A percentile compares a stretch with the other conserved stretches of the same genome.
These are phyloP conservation scores for Staphylotrichum longicolle DNA, from an alignment of 495 filamentous ascomycete genomes.

Conservation along the genomic window DNA sequence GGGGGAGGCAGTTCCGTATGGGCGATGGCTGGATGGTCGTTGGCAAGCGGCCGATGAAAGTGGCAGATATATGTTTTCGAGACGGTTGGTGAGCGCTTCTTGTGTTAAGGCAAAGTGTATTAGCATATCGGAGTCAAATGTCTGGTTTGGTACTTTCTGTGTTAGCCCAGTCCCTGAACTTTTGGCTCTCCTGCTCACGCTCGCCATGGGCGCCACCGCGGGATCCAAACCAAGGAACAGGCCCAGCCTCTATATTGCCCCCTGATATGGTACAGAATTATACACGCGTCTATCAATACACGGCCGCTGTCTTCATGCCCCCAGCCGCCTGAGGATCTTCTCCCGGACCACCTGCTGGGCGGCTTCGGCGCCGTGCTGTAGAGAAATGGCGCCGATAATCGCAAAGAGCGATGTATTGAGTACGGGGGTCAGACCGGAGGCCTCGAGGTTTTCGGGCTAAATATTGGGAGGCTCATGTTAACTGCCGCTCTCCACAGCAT, in stretches of 20 bases:
- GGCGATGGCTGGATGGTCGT: constrained; percentile 32
- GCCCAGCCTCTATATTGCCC: constrained; percentile 20
- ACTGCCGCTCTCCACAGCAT: background rate
- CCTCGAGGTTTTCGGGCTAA: constrained; percentile 67
- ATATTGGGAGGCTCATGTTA: constrained; percentile 13
- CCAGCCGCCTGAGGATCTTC: constrained; percentile 60
- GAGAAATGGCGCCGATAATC: constrained; percentile 79
- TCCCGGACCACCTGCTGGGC: constrained; percentile 74
- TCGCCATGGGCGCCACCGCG: background rate
- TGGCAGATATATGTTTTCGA: constrained; percentile 29
- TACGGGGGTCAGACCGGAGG: constrained; percentile 70
- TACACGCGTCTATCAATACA: constrained; percentile 28
- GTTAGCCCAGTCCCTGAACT: too few relatives aligned
- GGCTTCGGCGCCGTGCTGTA: constrained; percentile 78
- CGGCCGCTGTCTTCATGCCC: constrained; percentile 16
- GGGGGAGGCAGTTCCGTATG: constrained; percentile 31
- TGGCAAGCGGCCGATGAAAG: constrained; percentile 26
- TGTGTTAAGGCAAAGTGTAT: too few relatives aligned
- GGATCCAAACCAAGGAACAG: background rate
- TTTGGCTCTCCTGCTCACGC: too few relatives aligned
- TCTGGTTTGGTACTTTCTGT: too few relatives aligned
- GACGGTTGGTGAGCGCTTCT: constrained; percentile 23
- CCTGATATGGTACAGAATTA: constrained; percentile 33
- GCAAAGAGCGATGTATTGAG: constrained; percentile 76
- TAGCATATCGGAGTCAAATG: too few relatives aligned